A percentile compares a stretch with the other conserved stretches of the same genome.
phyloP scores from a whole-genome alignment of 2,329 filamentous ascomycete genomes.

The Claviceps arundinis region DNA sequence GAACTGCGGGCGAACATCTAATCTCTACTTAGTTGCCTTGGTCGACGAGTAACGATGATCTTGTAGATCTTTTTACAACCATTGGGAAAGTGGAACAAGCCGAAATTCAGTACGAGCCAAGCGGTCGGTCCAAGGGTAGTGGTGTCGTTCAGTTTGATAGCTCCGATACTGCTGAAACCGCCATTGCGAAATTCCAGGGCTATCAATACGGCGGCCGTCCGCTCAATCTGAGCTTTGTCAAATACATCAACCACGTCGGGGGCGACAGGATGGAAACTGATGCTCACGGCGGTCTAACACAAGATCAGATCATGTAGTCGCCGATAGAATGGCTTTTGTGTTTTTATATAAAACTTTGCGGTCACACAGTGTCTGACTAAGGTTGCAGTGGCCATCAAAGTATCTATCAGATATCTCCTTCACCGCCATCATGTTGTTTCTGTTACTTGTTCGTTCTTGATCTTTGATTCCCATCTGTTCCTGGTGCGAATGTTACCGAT shows the following conservation, averaged over 20 bases:
- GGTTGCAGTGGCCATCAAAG: not conserved
- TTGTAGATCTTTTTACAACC: constrained; percentile 91
- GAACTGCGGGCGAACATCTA: constrained; percentile 3
- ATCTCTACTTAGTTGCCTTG: constrained; percentile 61
- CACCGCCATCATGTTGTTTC: not conserved
- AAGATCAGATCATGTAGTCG: constrained; percentile 89
- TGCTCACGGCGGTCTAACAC: constrained; percentile 64
- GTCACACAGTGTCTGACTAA: not conserved
- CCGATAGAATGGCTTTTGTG: not conserved
- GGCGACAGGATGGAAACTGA: constrained; percentile 74
- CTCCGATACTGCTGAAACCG: constrained; percentile 74
- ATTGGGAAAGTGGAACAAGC: constrained; percentile 97
- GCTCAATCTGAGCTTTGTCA: constrained; percentile 84
- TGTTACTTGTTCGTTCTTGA: constrained; percentile 22
- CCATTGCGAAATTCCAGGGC: constrained; percentile 92
- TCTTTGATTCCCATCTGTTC: constrained; percentile 16
- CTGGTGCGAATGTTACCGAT: not conserved
- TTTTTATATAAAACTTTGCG: not conserved
- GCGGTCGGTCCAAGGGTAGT: constrained; percentile 84
- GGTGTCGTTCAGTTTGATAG: constrained; percentile 92
- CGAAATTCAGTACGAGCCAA: constrained; percentile 98
- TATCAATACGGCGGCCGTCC: constrained; percentile 96
- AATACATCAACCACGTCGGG: constrained; percentile 63
- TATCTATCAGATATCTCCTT: not conserved
- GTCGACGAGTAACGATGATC: constrained; percentile 97